A percentile compares a stretch with the other conserved stretches of the same genome.
Evolutionary conservation across 2,329 filamentous ascomycete genomes (phyloP).

Genomic region (Colletotrichum tropicale): DNA sequence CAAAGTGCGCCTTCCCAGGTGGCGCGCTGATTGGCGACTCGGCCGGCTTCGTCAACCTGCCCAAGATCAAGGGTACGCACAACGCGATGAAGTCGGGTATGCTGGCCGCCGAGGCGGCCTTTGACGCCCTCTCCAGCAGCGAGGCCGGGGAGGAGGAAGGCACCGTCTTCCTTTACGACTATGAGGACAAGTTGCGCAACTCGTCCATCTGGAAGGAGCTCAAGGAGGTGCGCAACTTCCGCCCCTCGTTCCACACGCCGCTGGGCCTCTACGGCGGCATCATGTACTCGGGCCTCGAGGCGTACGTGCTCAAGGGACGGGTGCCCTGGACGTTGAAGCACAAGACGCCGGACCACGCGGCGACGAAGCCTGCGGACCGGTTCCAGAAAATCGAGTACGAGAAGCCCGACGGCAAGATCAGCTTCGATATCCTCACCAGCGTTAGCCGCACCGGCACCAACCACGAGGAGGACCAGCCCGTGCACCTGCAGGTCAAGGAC

Average conservation of each 20-base stretch:
- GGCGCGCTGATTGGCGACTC: conserved; percentile 96
- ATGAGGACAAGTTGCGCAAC: conserved; percentile 85
- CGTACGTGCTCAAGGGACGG: conserved; percentile 83
- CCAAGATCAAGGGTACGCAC: conserved; percentile 98
- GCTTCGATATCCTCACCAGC: conserved; percentile 94
- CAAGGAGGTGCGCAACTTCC: conserved; percentile 95
- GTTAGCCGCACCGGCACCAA: conserved; percentile 96
- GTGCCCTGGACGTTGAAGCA: conserved; percentile 94
- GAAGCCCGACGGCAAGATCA: conserved; percentile 94
- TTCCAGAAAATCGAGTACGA: conserved; percentile 93
- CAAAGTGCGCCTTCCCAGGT: conserved; percentile 94
- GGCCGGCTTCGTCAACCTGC: conserved; percentile 95
- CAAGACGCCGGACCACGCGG: conserved; percentile 74
- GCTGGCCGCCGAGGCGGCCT: conserved; percentile 92
- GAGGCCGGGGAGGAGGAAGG: conserved; percentile 56
- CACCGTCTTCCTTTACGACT: conserved; percentile 90
- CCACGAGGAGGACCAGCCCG: conserved; percentile 97
- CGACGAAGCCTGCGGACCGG: conserved; percentile 80
- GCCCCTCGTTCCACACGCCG: conserved; percentile 88
- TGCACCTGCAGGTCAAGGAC: conserved; percentile 92
- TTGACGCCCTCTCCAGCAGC: conserved; percentile 64
- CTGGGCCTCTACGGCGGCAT: conserved; percentile 90
- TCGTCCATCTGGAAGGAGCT: conserved; percentile 94
- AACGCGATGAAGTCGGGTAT: conserved; percentile 98
- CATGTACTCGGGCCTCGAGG: conserved; percentile 90